Conservation (phyloP, 2,329 filamentous ascomycete genomes). For the Fusarium sambucinum region DNA sequence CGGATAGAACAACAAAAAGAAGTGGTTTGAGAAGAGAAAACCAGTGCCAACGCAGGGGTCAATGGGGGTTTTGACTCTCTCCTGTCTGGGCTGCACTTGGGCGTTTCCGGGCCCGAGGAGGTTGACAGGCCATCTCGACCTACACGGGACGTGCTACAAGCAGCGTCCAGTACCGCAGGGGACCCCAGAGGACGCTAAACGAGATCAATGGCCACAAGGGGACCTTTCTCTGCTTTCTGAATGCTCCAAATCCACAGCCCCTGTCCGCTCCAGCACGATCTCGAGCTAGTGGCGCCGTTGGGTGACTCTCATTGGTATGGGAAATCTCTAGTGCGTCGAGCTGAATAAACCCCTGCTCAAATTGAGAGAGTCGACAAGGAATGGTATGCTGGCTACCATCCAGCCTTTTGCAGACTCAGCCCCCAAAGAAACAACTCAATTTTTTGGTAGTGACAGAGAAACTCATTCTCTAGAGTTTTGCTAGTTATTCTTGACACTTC, state of each 20-base stretch:
- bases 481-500: background rate
- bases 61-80: constrained; percentile 38
- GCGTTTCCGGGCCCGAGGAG: constrained; percentile 12
- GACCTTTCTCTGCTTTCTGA: constrained; percentile 1
- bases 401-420: constrained; percentile 24
- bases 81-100: constrained; percentile 16
- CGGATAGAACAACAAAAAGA: constrained; percentile 4
- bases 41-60: constrained; percentile 17
- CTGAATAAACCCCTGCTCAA: constrained; percentile 34
- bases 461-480: background rate
- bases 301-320: constrained; percentile 31
- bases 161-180: constrained; percentile 14
- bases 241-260: constrained; percentile 19
- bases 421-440: constrained; percentile 25
- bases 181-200: constrained; percentile 21
- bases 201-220: constrained; percentile 33
- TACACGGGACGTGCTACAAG: constrained; percentile 11
- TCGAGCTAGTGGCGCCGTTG: constrained; percentile 24
- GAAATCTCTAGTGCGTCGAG: constrained; percentile 34
- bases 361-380: constrained; percentile 13
- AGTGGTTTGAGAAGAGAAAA: background rate
- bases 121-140: constrained; percentile 14
- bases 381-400: constrained; percentile 13
- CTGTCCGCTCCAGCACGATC: constrained; percentile 18
- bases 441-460: constrained; percentile 16